Conservation (phyloP, 1,139 yeast genomes). For the Debaryomyces robertsiae region DNA sequence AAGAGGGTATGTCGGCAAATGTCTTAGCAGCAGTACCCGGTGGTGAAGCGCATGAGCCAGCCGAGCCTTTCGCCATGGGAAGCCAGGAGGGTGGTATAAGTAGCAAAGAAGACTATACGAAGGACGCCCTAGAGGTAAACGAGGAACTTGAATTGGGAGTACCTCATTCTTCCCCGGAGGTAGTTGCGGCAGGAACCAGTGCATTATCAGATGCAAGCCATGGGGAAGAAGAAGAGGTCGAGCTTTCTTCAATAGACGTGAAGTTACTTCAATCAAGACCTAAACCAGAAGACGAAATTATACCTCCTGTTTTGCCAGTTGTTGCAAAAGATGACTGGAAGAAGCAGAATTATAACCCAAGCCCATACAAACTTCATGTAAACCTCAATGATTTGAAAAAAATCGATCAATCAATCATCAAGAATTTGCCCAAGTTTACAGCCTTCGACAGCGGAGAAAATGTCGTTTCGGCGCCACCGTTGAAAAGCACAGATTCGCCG, state of each 20-base stretch:
- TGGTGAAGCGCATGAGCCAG: slow-evolving; percentile 6
- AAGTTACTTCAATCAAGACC: slow-evolving; percentile 30
- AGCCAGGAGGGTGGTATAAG: not conserved
- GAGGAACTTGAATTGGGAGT: not conserved
- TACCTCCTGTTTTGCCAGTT: slow-evolving; percentile 27
- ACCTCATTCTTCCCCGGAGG: not conserved
- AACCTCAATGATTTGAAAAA: slow-evolving; percentile 54
- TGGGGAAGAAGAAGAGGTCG: slow-evolving; percentile 9
- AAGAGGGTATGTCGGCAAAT: slow-evolving; percentile 9
- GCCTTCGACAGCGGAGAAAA: slow-evolving; percentile 48
- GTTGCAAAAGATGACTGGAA: slow-evolving; percentile 26
- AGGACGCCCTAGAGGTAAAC: not conserved
- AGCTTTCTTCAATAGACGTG: slow-evolving; percentile 27
- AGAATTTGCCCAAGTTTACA: slow-evolving; percentile 55
- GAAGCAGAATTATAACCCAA: slow-evolving; percentile 1
- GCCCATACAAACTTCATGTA: slow-evolving; percentile 60
- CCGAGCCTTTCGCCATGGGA: slow-evolving; percentile 1
- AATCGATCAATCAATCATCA: slow-evolving; percentile 56
- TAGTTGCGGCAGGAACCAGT: not conserved
- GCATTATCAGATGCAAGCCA: no score
- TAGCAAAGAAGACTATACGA: not conserved
- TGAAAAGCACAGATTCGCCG: slow-evolving; percentile 30
- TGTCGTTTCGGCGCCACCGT: slow-evolving; percentile 20
- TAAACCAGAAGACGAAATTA: slow-evolving; percentile 31
- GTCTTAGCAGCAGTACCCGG: slow-evolving; percentile 1